Percentiles rank a stretch among this genome's conserved stretches.
Conservation (phyloP, 2,329 filamentous ascomycete genomes). For the Rutstroemia sp. region DNA sequence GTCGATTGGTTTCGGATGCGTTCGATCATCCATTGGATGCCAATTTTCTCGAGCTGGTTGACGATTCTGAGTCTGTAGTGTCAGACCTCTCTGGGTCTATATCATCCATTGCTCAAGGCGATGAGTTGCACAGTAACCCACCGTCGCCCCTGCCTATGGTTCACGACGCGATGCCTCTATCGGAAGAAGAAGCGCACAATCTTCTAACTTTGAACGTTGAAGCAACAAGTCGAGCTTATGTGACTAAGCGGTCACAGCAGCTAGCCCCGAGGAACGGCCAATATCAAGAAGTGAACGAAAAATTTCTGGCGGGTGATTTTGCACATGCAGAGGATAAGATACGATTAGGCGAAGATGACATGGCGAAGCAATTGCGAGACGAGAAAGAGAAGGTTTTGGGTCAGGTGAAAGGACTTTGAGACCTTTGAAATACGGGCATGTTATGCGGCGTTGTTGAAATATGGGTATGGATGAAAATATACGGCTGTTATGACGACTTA, state of each 20-base stretch:
- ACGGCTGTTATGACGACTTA: no score
- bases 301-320: slow-evolving; percentile 34
- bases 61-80: slow-evolving; percentile 15
- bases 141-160: slow-evolving; percentile 8
- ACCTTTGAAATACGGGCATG: background rate
- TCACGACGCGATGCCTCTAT: slow-evolving; percentile 14
- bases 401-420: background rate
- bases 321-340: slow-evolving; percentile 36
- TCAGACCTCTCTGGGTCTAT: slow-evolving; percentile 2
- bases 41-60: slow-evolving; percentile 1
- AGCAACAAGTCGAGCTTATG: slow-evolving; percentile 6
- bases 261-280: background rate
- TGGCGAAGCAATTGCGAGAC: slow-evolving; percentile 29
- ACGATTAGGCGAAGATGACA: slow-evolving; percentile 29
- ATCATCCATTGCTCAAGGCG: background rate
- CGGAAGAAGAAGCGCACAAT: slow-evolving; percentile 24
- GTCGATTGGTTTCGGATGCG: background rate
- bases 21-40: background rate
- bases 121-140: slow-evolving; percentile 17
- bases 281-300: slow-evolving; percentile 32
- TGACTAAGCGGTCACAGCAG: background rate
- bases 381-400: slow-evolving; percentile 23
- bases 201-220: slow-evolving; percentile 20
- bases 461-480: background rate
- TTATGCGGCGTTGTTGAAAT: background rate